Percentiles rank a stretch among this genome's conserved stretches.
Evolutionary conservation across 1,284 basidiomycete species (phyloP).

Genomic region (Rhodotorula sp.): DNA sequence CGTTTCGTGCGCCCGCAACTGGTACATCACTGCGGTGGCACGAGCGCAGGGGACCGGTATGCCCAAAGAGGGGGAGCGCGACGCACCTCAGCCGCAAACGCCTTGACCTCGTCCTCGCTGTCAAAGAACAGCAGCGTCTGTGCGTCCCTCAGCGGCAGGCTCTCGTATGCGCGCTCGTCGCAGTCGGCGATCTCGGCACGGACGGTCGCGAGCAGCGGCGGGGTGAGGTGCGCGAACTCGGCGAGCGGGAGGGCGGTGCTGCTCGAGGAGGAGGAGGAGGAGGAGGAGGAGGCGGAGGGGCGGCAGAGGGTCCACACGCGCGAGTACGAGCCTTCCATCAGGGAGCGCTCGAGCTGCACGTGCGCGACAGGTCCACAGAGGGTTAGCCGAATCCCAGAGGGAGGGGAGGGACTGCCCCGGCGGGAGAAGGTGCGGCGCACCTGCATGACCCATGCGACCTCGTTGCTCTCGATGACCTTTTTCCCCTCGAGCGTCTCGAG

Average conservation of each 20-base stretch:
- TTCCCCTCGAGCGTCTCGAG: conserved; percentile 73
- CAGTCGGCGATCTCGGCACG: conserved; percentile 91
- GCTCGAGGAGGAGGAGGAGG: conserved; percentile 12
- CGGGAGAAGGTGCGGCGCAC: conserved; percentile 7
- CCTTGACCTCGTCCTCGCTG: conserved; percentile 70
- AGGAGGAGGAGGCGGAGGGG: conserved; percentile 9
- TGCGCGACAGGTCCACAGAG: conserved; percentile 49
- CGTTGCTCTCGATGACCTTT: conserved; percentile 25
- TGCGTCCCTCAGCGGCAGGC: conserved; percentile 81
- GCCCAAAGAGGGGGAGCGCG: background rate
- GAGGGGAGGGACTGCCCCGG: background rate
- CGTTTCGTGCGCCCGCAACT: no score
- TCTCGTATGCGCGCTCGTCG: conserved; percentile 85
- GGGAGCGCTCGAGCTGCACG: conserved; percentile 79
- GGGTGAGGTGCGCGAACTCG: conserved; percentile 87
- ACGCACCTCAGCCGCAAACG: conserved; percentile 67
- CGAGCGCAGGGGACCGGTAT: no score
- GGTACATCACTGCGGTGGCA: no score
- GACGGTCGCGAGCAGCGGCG: conserved; percentile 89
- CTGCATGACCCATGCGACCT: conserved; percentile 42
- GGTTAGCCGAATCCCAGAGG: conserved; percentile 66
- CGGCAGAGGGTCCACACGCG: conserved; percentile 96
- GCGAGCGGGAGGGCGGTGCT: conserved; percentile 52
- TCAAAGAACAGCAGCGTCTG: conserved; percentile 85
- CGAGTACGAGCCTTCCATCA: conserved; percentile 98